A percentile compares a stretch with the other conserved stretches of the same genome.
These are phyloP conservation scores for Melanopsichium pennsylvanicum DNA, from an alignment of 1,284 basidiomycete genomes.

Conservation along the genomic window DNA sequence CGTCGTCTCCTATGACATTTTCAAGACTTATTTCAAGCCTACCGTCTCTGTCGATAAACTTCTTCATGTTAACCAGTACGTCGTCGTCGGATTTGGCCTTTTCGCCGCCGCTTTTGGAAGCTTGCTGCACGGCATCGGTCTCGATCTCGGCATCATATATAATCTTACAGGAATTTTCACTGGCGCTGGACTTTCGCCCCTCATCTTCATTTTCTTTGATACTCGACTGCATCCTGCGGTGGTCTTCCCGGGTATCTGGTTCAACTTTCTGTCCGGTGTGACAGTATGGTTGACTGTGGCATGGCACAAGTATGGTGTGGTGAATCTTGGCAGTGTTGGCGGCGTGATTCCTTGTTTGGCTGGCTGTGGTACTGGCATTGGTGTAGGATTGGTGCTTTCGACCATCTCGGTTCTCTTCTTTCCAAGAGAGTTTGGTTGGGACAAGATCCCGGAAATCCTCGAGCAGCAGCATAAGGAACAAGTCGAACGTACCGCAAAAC, in stretches of 20 bases:
- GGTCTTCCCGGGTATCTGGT: slow-evolving; percentile 59
- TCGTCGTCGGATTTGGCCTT: slow-evolving; percentile 56
- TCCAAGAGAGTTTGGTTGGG: slow-evolving; percentile 53
- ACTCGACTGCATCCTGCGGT: slow-evolving; percentile 48
- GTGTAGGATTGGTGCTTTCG: slow-evolving; percentile 42
- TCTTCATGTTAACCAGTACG: slow-evolving; percentile 52
- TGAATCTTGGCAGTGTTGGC: slow-evolving; percentile 44
- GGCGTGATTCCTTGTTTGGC: slow-evolving; percentile 48
- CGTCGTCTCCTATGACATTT: slow-evolving; percentile 50
- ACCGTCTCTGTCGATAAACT: slow-evolving; percentile 40
- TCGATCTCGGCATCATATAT: slow-evolving; percentile 55
- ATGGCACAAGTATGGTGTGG: slow-evolving; percentile 39
- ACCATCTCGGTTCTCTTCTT: slow-evolving; percentile 36
- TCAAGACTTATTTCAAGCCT: slow-evolving; percentile 51
- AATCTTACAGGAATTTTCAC: slow-evolving; percentile 57
- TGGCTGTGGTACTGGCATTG: slow-evolving; percentile 53
- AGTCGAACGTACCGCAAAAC: slow-evolving; percentile 13
- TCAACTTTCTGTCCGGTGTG: slow-evolving; percentile 56
- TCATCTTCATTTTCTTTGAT: slow-evolving; percentile 58
- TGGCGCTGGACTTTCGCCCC: slow-evolving; percentile 44
- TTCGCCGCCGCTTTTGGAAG: slow-evolving; percentile 60
- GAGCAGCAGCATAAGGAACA: slow-evolving; percentile 28
- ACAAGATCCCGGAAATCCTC: slow-evolving; percentile 33
- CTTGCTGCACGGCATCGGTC: slow-evolving; percentile 55
- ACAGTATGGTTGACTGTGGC: slow-evolving; percentile 61